Evolutionary conservation across 2,329 filamentous ascomycete genomes (phyloP).

Genomic region (Aspergillus quadrilineatus): DNA sequence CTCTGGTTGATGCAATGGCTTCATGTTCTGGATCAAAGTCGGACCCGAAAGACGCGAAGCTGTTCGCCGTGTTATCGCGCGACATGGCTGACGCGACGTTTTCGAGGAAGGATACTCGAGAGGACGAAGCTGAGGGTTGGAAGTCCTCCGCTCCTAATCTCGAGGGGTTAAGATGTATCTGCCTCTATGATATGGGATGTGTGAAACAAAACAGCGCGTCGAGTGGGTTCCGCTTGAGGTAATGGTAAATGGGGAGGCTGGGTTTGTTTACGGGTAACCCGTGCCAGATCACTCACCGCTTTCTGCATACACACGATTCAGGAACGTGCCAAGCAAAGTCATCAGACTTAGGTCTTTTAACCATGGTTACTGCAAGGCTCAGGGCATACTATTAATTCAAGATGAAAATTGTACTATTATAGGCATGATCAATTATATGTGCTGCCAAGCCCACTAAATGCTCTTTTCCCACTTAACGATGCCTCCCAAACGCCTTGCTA

Average conservation of each 20-base stretch:
- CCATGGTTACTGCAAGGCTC: background rate
- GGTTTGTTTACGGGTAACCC: slow-evolving; percentile 15
- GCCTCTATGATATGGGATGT: background rate
- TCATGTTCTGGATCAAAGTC: slow-evolving; percentile 47
- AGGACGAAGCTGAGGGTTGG: background rate
- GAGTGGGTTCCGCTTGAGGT: slow-evolving; percentile 2
- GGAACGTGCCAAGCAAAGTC: background rate
- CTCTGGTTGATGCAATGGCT: slow-evolving; percentile 41
- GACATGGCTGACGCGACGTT: slow-evolving; percentile 19
- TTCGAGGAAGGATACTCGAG: background rate
- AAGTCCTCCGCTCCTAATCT: slow-evolving; percentile 1
- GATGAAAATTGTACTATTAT: background rate
- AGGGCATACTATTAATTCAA: background rate
- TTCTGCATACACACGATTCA: background rate
- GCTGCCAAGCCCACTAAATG: background rate
- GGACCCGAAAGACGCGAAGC: slow-evolving; percentile 33
- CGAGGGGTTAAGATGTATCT: slow-evolving; percentile 1
- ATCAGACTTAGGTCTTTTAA: background rate
- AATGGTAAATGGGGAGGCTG: slow-evolving; percentile 23
- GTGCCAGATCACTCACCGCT: slow-evolving; percentile 8
- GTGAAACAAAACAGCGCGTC: slow-evolving; percentile 5
- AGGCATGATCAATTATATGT: slow-evolving; percentile 5
- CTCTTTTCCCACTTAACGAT: slow-evolving; percentile 2
- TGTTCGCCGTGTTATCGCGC: slow-evolving; percentile 28
- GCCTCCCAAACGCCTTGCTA: slow-evolving; percentile 29